Evolutionary conservation across 495 filamentous ascomycete species (phyloP).

Genomic region (Trichoderma erinaceum): DNA sequence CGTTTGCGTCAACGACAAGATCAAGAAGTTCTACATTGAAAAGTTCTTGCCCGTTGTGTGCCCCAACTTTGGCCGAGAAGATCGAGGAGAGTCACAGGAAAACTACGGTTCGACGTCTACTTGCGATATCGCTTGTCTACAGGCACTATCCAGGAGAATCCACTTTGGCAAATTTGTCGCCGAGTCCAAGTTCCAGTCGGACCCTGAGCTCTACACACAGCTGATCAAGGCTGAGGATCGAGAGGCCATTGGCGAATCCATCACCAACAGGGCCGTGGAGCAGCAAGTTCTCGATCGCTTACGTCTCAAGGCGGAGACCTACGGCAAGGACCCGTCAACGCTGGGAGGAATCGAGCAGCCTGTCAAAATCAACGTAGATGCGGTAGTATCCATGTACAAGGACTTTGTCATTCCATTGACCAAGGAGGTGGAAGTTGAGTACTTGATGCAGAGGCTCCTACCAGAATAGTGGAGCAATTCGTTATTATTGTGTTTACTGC

Average conservation of each 20-base stretch:
- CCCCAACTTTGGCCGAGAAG: conserved; percentile 59
- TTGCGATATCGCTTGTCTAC: conserved; percentile 82
- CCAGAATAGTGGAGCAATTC: conserved; percentile 13
- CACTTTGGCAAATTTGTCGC: conserved; percentile 99
- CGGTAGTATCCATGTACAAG: conserved; percentile 92
- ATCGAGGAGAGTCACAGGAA: conserved; percentile 81
- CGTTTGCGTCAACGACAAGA: conserved; percentile 83
- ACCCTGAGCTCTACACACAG: conserved; percentile 69
- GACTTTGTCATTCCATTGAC: conserved; percentile 94
- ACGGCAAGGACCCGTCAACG: conserved; percentile 75
- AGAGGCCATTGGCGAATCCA: conserved; percentile 75
- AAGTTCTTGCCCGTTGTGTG: conserved; percentile 79
- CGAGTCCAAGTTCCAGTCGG: conserved; percentile 90
- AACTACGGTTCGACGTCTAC: conserved; percentile 94
- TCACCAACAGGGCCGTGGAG: conserved; percentile 87
- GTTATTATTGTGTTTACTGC: conserved; percentile 12
- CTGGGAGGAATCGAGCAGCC: conserved; percentile 26
- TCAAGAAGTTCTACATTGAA: conserved; percentile 79
- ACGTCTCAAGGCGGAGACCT: conserved; percentile 86
- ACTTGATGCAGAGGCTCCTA: conserved; percentile 81
- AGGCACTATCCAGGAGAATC: conserved; percentile 84
- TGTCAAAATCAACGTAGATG: conserved; percentile 83
- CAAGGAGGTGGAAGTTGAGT: conserved; percentile 96
- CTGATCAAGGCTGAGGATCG: conserved; percentile 77
- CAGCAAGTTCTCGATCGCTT: conserved; percentile 84